Conservation (phyloP, 495 filamentous ascomycete genomes). For the Aspergillus hancockii region DNA sequence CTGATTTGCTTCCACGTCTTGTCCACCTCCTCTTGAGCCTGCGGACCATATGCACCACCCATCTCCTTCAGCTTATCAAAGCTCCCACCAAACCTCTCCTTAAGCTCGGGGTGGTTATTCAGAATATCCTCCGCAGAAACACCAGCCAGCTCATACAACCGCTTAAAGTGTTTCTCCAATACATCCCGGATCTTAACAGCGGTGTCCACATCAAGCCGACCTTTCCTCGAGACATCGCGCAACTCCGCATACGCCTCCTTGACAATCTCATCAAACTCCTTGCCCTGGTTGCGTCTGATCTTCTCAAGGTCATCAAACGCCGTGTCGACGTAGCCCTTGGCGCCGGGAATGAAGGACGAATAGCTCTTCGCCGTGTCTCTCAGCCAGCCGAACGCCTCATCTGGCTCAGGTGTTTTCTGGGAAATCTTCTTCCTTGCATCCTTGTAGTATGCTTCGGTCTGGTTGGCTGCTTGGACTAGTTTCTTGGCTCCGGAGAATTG, state of each 20-base stretch:
- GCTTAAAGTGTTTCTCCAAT: slow-evolving; percentile 51
- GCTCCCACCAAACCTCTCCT: slow-evolving; percentile 65
- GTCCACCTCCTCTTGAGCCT: slow-evolving; percentile 68
- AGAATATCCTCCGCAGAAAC: slow-evolving; percentile 59
- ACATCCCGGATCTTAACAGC: slow-evolving; percentile 53
- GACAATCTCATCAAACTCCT: slow-evolving; percentile 64
- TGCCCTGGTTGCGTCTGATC: slow-evolving; percentile 56
- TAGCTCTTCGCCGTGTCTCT: slow-evolving; percentile 60
- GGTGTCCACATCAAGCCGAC: slow-evolving; percentile 49
- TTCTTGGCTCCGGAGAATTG: slow-evolving; percentile 60
- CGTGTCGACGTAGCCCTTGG: slow-evolving; percentile 56
- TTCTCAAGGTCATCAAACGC: slow-evolving; percentile 64
- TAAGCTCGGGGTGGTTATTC: slow-evolving; percentile 64
- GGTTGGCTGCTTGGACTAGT: slow-evolving; percentile 47
- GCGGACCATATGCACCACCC: slow-evolving; percentile 63
- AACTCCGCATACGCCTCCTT: slow-evolving; percentile 60
- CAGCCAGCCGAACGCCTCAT: slow-evolving; percentile 58
- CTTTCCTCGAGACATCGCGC: slow-evolving; percentile 46
- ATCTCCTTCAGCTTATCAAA: slow-evolving; percentile 62
- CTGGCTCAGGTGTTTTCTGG: slow-evolving; percentile 56
- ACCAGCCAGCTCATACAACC: slow-evolving; percentile 54
- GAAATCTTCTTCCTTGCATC: slow-evolving; percentile 51
- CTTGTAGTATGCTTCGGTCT: slow-evolving; percentile 54
- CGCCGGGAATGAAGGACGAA: slow-evolving; percentile 67
- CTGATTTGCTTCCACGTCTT: slow-evolving; percentile 62